Base-by-base conservation (phyloP, 2,329 filamentous ascomycete species). In the Phaeosphaeria sp. region DNA sequence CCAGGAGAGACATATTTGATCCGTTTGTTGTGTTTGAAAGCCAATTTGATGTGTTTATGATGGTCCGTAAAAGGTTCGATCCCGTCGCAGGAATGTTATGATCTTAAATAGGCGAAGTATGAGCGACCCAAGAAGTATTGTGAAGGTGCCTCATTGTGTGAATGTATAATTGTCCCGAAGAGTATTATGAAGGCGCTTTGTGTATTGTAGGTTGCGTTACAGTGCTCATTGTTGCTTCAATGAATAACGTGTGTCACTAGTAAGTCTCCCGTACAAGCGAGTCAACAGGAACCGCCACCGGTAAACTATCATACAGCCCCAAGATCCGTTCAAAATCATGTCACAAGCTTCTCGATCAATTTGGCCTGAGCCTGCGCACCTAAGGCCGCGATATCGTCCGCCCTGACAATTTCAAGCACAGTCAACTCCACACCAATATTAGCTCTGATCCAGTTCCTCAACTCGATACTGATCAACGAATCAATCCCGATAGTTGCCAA, bases 401-500 rank as follows among this genome's bases (percentile, higher is more conserved):
- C 39, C 39, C 39, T 42, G 39, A 42, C 39, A n/a, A 42, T 42
- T n/a, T 42, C 39, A 10, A 42, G 15, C 2, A 42, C 39, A 17
- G 39, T 42, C 39, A 42, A n/a, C 39, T 42, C 39, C 39, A 42
- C 39, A 42, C 39, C 39, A 17, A 42, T 42, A 6, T 42, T 42
- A 17, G 39, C 39, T n/a, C 39, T 42, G 20, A 42, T 42, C 46
- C 46, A 47, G 22, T 54, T 54, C 17, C 52, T 42, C 21, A 54
- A 27, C 36, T 54, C 52, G 33, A 54, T 39, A 25, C 44, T 42
- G 2, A 41, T 42, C 22, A 54, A 25, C 11, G 44, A 48, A n/a
- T 54, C 52, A 18, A 54, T 36, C 2, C 52, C 52, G 13, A 49
- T 41, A 7, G 22, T 39, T 6, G 44, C 27, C 44, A 54, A 36